phyloP scores from a whole-genome alignment of 1,284 basidiomycete genomes.

The Papiliotrema flavescens region DNA sequence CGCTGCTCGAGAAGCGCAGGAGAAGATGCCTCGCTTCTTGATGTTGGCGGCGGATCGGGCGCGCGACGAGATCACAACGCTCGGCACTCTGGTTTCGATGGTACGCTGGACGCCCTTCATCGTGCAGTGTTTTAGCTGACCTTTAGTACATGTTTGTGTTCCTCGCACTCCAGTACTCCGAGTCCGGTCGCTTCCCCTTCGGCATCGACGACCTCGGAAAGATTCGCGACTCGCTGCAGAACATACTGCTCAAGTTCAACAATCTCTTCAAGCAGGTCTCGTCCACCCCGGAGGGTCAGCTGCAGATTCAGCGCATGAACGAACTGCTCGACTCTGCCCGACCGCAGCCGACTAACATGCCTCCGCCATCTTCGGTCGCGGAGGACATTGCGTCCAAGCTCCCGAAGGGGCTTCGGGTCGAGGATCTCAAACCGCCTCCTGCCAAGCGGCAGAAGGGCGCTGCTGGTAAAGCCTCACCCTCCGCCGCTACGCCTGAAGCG shows the following conservation, averaged over 20 bases:
- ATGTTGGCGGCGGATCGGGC: conserved; percentile 8
- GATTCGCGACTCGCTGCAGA: conserved; percentile 8
- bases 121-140: not conserved
- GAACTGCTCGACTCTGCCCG: conserved; percentile 4
- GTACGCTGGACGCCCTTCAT: too few species aligned
- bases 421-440: conserved; percentile 44
- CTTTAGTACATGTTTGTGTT: conserved; percentile 23
- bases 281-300: conserved; percentile 7
- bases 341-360: not conserved
- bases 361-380: conserved; percentile 1
- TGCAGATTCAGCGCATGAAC: conserved; percentile 2
- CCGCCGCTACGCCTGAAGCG: conserved; percentile 20
- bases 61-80: conserved; percentile 5
- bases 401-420: conserved; percentile 36
- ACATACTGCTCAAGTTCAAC: conserved; percentile 10
- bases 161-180: conserved; percentile 14
- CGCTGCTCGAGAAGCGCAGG: conserved; percentile 15
- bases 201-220: conserved; percentile 11
- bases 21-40: conserved; percentile 12
- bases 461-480: conserved; percentile 15
- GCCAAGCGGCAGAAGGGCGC: conserved; percentile 27
- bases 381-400: conserved; percentile 24
- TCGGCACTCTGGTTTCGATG: conserved; percentile 10
- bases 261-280: not conserved
- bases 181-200: conserved; percentile 17